Percentiles rank a stretch among this genome's conserved stretches.
Conservation (phyloP, 1,139 yeast species). For the Eremothecium coryli region DNA sequence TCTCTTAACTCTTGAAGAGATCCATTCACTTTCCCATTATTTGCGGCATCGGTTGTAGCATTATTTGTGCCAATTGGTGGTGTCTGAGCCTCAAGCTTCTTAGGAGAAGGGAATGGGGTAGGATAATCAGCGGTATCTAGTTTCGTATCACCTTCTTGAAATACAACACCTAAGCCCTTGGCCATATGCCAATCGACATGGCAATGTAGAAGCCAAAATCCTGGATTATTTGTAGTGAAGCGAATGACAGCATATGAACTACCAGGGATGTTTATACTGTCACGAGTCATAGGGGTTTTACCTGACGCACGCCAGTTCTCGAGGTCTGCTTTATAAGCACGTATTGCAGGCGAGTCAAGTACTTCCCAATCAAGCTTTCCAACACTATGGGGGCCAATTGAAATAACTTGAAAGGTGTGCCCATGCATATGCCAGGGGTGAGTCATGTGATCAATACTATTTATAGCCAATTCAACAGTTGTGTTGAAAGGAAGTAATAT, state of each 20-base stretch:
- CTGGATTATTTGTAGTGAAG: constrained; percentile 61
- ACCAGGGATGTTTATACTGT: constrained; percentile 52
- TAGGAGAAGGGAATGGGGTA: not conserved
- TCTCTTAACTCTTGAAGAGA: no score
- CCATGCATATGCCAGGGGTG: constrained; percentile 96
- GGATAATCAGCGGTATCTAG: not conserved
- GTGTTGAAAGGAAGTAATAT: constrained; percentile 42
- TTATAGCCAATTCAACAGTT: constrained; percentile 59
- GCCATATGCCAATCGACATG: constrained; percentile 77
- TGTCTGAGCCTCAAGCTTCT: not conserved
- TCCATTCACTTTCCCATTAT: no score
- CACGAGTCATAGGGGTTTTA: constrained; percentile 48
- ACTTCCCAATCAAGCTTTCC: constrained; percentile 37
- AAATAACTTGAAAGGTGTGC: constrained; percentile 65
- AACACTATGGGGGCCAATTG: constrained; percentile 42
- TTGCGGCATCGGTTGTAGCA: no score
- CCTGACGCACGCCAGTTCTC: constrained; percentile 15
- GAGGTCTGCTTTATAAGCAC: constrained; percentile 18
- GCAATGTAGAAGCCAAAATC: constrained; percentile 76
- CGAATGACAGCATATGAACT: constrained; percentile 51
- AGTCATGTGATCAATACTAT: constrained; percentile 70
- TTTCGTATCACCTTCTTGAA: constrained; percentile 33
- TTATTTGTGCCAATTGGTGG: not conserved
- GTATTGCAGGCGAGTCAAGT: constrained; percentile 24
- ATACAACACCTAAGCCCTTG: constrained; percentile 51